Percentiles rank a stretch among this genome's conserved stretches.
Conservation (phyloP, 2,329 filamentous ascomycete species). For the Aspergillus versicolor region DNA sequence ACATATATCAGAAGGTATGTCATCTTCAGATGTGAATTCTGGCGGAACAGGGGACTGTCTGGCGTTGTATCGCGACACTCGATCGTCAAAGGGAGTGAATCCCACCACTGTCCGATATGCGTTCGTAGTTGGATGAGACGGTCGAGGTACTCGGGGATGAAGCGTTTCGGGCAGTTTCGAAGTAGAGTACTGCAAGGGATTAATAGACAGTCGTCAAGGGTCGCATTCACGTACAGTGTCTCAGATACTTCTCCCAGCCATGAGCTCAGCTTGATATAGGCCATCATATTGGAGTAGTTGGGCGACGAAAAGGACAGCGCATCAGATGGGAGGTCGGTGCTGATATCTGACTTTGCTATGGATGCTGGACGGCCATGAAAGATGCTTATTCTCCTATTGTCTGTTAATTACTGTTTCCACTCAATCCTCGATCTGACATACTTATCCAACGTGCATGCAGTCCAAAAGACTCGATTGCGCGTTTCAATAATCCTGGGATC, state of each 20-base stretch:
- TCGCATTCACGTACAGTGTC: background rate
- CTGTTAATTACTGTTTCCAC: too few relatives aligned
- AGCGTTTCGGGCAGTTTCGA: background rate
- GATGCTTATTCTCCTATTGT: background rate
- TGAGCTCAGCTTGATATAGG: background rate
- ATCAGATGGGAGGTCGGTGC: background rate
- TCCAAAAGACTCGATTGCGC: conserved; percentile 56
- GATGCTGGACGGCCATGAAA: background rate
- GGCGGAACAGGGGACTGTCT: background rate
- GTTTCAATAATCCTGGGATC: conserved; percentile 47
- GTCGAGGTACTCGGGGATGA: background rate
- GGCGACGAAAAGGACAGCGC: background rate
- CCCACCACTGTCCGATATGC: background rate
- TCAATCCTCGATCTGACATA: conserved; percentile 19
- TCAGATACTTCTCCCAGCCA: background rate
- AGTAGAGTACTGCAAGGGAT: background rate
- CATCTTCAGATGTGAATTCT: background rate
- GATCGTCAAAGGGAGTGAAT: background rate
- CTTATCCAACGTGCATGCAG: conserved; percentile 53
- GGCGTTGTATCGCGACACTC: background rate
- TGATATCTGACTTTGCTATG: background rate
- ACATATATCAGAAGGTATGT: background rate
- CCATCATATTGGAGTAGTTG: background rate
- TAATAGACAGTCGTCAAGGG: too few relatives aligned
- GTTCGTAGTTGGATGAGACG: background rate